Evolutionary conservation across 148 eudicot species (phyloP).

Genomic region (Camellia granthamiana): DNA sequence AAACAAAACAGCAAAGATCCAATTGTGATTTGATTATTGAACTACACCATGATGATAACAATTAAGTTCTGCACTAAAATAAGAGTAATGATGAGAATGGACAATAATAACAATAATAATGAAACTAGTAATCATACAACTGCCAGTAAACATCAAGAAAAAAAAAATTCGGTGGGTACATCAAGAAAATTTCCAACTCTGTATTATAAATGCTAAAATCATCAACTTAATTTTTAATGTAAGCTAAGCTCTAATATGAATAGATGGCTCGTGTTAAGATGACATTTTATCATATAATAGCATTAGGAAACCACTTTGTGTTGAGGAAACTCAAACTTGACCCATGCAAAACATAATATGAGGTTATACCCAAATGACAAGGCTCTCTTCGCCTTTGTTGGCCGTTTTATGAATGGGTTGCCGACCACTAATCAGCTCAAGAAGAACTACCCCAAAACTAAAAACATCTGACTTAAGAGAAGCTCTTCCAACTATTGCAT

Average conservation of each 20-base stretch:
- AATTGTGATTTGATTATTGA: neutral
- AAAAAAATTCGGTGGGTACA: neutral
- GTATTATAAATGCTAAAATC: constrained; percentile 8
- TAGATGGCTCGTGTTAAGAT: neutral
- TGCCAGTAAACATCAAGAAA: neutral
- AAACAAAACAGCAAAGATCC: neutral
- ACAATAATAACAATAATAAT: neutral
- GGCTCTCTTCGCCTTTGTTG: constrained; percentile 75
- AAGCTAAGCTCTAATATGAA: neutral
- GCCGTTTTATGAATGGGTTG: constrained; percentile 64
- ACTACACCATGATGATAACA: neutral
- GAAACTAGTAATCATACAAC: neutral
- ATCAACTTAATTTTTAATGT: neutral
- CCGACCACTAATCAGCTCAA: constrained; percentile 80
- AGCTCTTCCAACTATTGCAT: constrained; percentile 82
- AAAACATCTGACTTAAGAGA: constrained; percentile 91
- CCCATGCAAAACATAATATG: neutral
- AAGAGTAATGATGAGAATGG: neutral
- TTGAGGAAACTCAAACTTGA: neutral
- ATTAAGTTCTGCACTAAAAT: neutral
- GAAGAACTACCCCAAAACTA: constrained; percentile 98
- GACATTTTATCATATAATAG: neutral
- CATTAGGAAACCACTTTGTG: neutral
- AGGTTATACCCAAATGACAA: constrained; percentile 79
- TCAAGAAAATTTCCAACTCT: neutral